phyloP scores from a whole-genome alignment of 768 basidiomycete species.

The Tephrocybe sp. region DNA sequence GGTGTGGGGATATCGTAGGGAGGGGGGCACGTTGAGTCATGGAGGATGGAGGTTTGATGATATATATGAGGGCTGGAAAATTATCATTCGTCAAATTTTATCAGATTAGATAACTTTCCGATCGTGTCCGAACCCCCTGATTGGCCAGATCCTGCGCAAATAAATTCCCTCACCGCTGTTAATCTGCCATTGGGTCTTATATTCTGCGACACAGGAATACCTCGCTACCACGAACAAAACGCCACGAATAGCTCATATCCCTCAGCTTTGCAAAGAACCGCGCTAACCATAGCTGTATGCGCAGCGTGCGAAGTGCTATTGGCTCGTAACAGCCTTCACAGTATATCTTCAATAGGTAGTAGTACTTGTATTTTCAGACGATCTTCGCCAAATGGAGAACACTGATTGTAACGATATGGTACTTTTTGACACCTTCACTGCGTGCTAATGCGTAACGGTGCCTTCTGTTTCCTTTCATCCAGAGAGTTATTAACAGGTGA shows the following conservation, averaged over 20 bases:
- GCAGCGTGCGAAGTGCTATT: slow-evolving; percentile 21
- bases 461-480: too few species aligned
- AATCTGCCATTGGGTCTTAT: slow-evolving; percentile 9
- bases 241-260: slow-evolving; percentile 27
- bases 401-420: background rate
- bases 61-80: slow-evolving; percentile 24
- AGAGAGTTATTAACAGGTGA: too few species aligned
- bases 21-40: slow-evolving; percentile 27
- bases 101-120: slow-evolving; percentile 26
- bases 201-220: background rate
- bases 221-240: background rate
- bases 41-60: slow-evolving; percentile 24
- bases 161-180: slow-evolving; percentile 4
- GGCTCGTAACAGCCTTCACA: slow-evolving; percentile 7
- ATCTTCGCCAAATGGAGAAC: slow-evolving; percentile 2
- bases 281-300: slow-evolving; percentile 7
- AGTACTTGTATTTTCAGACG: too few species aligned
- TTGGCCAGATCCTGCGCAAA: background rate
- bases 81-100: slow-evolving; percentile 17
- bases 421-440: too few species aligned
- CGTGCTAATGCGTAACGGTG: too few species aligned
- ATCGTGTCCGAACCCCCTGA: background rate
- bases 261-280: slow-evolving; percentile 15
- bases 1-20: slow-evolving; percentile 8
- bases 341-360: background rate